A percentile compares a stretch with the other conserved stretches of the same genome.
phyloP scores from a whole-genome alignment of 106 monocot genomes.

The Acorus calamus region DNA sequence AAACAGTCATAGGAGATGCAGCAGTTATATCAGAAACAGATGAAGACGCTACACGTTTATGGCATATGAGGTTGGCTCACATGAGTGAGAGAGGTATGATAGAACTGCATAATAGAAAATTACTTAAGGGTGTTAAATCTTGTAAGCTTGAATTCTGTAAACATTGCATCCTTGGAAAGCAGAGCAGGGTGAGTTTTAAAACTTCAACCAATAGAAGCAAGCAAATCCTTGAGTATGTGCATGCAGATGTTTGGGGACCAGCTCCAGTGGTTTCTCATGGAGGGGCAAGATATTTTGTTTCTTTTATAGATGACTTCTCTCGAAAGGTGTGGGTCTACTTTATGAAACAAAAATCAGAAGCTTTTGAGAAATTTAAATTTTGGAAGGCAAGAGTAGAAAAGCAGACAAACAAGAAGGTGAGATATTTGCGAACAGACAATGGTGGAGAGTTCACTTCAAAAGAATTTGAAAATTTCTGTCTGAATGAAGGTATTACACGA shows the following conservation, averaged over 20 bases:
- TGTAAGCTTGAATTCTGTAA: neutral
- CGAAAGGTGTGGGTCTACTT: no score
- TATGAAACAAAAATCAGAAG: no score
- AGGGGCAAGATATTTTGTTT: conserved; percentile 4
- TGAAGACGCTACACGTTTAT: neutral
- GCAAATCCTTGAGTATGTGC: conserved; percentile 7
- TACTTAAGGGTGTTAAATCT: neutral
- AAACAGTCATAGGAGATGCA: neutral
- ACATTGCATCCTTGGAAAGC: neutral
- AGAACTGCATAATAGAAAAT: neutral
- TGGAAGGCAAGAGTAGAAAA: no score
- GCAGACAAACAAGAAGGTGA: no score
- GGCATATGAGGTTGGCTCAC: conserved; percentile 4
- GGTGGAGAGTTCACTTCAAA: no score
- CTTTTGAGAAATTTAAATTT: no score
- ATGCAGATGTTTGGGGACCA: conserved; percentile 9
- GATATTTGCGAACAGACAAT: no score
- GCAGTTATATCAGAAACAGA: neutral
- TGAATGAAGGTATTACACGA: no score
- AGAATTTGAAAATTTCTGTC: no score
- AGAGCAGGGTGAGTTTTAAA: neutral
- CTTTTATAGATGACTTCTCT: conserved; percentile 10
- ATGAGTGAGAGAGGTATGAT: conserved; percentile 6
- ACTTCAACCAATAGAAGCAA: neutral
- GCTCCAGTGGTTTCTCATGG: conserved; percentile 4